A percentile compares a stretch with the other conserved stretches of the same genome.
These are phyloP conservation scores for Aspergillus versicolor DNA, from an alignment of 2,329 filamentous ascomycete species.

Conservation along the genomic window DNA sequence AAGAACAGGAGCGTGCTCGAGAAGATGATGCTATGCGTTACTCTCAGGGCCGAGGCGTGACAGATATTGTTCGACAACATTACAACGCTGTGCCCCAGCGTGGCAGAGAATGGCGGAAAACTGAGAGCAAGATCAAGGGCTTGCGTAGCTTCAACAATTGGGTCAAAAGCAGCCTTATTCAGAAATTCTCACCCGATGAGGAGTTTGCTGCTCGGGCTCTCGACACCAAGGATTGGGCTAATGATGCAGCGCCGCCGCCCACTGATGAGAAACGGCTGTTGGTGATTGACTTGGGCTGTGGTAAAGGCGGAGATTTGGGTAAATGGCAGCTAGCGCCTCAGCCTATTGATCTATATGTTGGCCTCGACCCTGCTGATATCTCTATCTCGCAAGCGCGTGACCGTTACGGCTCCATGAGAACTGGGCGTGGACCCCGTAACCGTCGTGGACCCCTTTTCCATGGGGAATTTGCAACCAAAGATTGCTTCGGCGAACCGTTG, in stretches of 20 bases:
- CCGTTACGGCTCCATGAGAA: constrained; percentile 72
- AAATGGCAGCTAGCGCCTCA: constrained; percentile 98
- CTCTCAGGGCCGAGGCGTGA: constrained; percentile 57
- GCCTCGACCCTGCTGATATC: constrained; percentile 87
- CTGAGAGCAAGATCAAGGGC: constrained; percentile 92
- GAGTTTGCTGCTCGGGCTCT: constrained; percentile 59
- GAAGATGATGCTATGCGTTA: constrained; percentile 37
- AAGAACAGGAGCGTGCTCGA: constrained; percentile 44
- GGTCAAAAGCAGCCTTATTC: constrained; percentile 96
- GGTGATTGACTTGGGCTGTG: constrained; percentile 91
- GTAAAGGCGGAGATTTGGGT: constrained; percentile 90
- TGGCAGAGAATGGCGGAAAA: constrained; percentile 90
- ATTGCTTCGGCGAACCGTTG: constrained; percentile 85
- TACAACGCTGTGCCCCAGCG: constrained; percentile 96
- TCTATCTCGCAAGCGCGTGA: constrained; percentile 89
- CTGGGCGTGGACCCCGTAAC: constrained; percentile 53
- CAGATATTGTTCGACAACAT: constrained; percentile 86
- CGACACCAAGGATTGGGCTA: constrained; percentile 47
- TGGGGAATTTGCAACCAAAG: constrained; percentile 83
- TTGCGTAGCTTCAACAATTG: constrained; percentile 96
- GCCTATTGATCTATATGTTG: constrained; percentile 87
- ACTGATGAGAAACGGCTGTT: constrained; percentile 60
- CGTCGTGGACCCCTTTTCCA: constrained; percentile 68
- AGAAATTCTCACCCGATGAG: constrained; percentile 87
- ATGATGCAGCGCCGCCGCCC: constrained; percentile 34